Evolutionary conservation across 129 eudicot species (phyloP), one percentile per base, ranked within the genome.

Genomic region (Rutidosis leptorrhynchoides): DNA sequence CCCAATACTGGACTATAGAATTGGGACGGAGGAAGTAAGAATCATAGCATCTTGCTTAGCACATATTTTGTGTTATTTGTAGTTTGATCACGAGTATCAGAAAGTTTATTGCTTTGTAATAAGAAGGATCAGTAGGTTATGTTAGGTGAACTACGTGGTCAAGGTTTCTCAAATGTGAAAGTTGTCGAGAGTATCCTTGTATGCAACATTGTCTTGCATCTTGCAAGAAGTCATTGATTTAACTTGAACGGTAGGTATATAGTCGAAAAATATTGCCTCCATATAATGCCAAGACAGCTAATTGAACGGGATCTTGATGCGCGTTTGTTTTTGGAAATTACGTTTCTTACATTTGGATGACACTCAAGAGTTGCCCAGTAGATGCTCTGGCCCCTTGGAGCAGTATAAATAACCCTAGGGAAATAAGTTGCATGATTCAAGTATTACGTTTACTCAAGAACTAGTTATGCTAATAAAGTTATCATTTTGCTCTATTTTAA

Each of bases 401-500:
- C 16, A 17, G 26, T n/a, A 25, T 65, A 26, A 8, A 65, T 25
- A 9, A n/a, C 7, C 7, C 29, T 26, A 11, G 17, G 11, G 58
- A 28, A 70, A 58, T 6, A 15, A 45, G 22, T 30, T 48, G 9
- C 60, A 46, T 45, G 30, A 28, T 21, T 19, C 9, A 21, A 58
- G 17, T 54, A 17, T 59, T 15, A 48, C 0, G 27, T 23, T 58
- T 58, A 22, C 30, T 33, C 9, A 70, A 57, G 32, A 17, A 25
- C 29, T 6, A 19, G 16, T 29, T 59, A 59, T 57, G 21, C 35
- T 25, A 6, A 16, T 55, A 23, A 2, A 56, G 40, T 42, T 42
- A n/a, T 54, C 20, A 10, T 19, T 24, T 68, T 29, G 23, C 52
- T 42, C 0, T 55, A 51, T 45, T 57, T 33, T 70, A 62, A 62